Base-by-base conservation (phyloP, 176 grass and related monocot species). In the Sorghum bicolor region DNA sequence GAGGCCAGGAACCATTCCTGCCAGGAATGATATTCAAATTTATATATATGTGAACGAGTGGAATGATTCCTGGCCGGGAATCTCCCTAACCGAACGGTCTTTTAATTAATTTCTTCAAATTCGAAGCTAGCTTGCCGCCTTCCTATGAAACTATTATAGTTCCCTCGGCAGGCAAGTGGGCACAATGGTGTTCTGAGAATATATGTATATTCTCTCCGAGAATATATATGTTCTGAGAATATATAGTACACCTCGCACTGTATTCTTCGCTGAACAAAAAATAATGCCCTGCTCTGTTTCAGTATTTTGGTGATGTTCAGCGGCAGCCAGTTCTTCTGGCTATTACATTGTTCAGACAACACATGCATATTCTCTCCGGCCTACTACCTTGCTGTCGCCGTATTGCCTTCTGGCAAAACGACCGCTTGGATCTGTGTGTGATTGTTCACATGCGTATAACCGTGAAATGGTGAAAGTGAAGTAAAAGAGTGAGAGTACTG, bases 401-500 rank as follows among this genome's bases (percentile, higher is more conserved):
- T 74, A 53, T 19, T 47, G 52, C 8, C 38, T 16, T 62, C 2
- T 19, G 50, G 44, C 28, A 66, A 73, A 66, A 41, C 48, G 29
- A 66, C 64, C 64, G 15, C 11, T 29, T 28, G n/a, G n/a, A n/a
- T 40, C 38, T 10, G 8, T 40, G 22, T 48, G 58, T 76, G 72
- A 60, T 61, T 14, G 40, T 32, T 83, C 80, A 78, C 85, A 86
- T 45, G 44, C 68, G 53, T 62, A 87, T 78, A 57, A n/a, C n/a
- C 20, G 61, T 31, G 64, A 65, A 80, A 78, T 33, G n/a, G 20
- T 71, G 72, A 43, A 64, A 72, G 32, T 6, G 30, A 76, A 76
- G 87, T 70, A 53, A 85, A 76, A 81, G 63, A 66, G 87, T 7
- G 40, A 38, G 43, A 10, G 64, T 70, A 50, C 31, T n/a, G 26